Conservation (phyloP, 805 yeast species). For the Wickerhamomyces sydowiorum region DNA sequence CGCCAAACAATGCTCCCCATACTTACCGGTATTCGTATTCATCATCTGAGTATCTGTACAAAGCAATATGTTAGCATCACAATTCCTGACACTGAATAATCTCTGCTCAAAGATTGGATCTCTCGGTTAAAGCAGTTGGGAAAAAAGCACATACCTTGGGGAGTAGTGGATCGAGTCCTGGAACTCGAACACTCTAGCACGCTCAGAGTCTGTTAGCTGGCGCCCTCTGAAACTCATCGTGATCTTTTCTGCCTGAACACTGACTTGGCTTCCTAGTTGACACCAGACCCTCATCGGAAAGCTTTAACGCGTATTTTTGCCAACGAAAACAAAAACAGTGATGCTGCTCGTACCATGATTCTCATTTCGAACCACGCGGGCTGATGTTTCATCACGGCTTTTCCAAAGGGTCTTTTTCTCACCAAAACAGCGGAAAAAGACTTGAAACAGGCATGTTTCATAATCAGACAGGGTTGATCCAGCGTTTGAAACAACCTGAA, state of each 20-base stretch:
- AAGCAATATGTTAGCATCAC: not conserved
- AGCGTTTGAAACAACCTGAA: too few species aligned
- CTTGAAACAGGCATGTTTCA: slow-evolving; percentile 1
- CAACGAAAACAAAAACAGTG: not conserved
- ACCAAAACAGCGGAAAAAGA: not conserved
- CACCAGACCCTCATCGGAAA: not conserved
- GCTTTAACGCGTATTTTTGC: not conserved
- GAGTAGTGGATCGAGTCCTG: slow-evolving; percentile 94
- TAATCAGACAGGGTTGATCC: not conserved
- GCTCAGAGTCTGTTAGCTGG: slow-evolving; percentile 73
- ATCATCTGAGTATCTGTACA: slow-evolving; percentile 81
- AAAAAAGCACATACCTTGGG: slow-evolving; percentile 42
- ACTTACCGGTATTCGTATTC: slow-evolving; percentile 68
- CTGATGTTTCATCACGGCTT: too few species aligned
- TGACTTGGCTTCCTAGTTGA: not conserved
- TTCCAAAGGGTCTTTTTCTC: not conserved
- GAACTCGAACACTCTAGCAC: slow-evolving; percentile 83
- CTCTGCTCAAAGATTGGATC: not conserved
- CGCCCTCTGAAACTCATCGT: slow-evolving; percentile 46
- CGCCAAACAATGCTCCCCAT: too few species aligned
- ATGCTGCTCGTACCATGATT: not conserved
- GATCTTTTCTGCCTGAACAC: too few species aligned
- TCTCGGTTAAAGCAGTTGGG: not conserved
- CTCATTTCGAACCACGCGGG: not conserved
- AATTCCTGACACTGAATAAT: too few species aligned